Conservation (phyloP, 1,284 basidiomycete species). For the Neolentinus lepideus region DNA sequence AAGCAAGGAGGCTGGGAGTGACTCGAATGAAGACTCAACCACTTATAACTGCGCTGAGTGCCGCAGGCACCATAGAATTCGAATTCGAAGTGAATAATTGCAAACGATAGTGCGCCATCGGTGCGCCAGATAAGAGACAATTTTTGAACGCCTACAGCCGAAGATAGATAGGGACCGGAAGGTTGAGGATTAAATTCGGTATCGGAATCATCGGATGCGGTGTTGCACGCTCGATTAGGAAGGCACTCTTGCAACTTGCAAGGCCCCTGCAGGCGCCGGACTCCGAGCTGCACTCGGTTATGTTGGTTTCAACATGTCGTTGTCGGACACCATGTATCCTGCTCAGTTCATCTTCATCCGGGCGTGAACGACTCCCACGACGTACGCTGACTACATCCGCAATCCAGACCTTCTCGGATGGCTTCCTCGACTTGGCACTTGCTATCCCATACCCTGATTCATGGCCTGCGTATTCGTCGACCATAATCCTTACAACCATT, state of each 20-base stretch:
- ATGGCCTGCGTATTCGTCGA: constrained; percentile 65
- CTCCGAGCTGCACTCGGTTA: background rate
- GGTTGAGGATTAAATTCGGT: too few relatives aligned
- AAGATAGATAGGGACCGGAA: background rate
- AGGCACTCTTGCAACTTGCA: background rate
- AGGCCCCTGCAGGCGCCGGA: background rate
- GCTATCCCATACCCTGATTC: constrained; percentile 62
- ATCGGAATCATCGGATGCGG: background rate
- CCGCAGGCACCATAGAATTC: background rate
- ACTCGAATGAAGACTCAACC: background rate
- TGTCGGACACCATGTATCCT: background rate
- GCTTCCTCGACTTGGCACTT: constrained; percentile 56
- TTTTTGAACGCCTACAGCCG: background rate
- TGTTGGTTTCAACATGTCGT: constrained; percentile 2
- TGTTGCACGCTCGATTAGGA: background rate
- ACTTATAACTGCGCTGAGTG: background rate
- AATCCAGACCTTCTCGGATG: constrained; percentile 35
- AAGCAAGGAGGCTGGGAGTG: background rate
- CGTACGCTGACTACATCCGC: constrained; percentile 27
- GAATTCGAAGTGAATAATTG: background rate
- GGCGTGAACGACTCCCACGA: constrained; percentile 2
- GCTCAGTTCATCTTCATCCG: background rate
- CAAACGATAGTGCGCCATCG: background rate
- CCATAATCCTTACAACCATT: constrained; percentile 72
- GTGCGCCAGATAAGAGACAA: background rate